Evolutionary conservation across 1,284 basidiomycete species (phyloP), one percentile per base, ranked within the genome.

Genomic region (Jaminaea rosea): DNA sequence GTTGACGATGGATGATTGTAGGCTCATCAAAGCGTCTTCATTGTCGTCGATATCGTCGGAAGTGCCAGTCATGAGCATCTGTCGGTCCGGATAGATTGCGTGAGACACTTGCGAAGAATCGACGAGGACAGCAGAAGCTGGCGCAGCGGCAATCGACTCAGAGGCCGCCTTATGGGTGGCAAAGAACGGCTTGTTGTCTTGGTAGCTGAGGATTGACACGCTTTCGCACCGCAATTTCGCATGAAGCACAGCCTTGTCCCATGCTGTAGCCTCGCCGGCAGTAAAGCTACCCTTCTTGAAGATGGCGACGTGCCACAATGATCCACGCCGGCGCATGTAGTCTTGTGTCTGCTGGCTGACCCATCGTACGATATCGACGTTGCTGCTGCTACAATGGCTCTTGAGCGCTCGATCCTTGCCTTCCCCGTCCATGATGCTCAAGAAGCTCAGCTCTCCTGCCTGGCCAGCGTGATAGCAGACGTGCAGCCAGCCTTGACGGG

Each of bases 341-440:
- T 42, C 39, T 15, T n/a, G 11, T 6, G 23, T 23, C 11, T 21
- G 11, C 7, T 11, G 3, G 19, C 39, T 21, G 39, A 42, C 24
- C 39, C 39, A 42, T 15, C 39, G 39, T 23, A 42, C 19, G 19
- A 23, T 42, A 13, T 42, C 39, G 39, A 42, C 19, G 15, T 15
- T 23, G 15, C 19, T 21, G 13, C 39, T 24, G 13, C 39, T 42
- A 24, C 39, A 23, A 11, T 23, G 13, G 17, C 19, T 24, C 11
- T 23, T 15, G 19, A 42, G 13, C 19, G 24, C 24, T n/a, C 39
- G 19, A 11, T 48, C 37, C 29, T 57, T 59, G 4, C 55, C 66
- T 2, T 55, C 50, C 28, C 62, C 62, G 48, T 68, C 66, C 11
- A 68, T 55, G 24, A 55, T 49, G 29, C 57, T 61, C 27, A 63